Conservation (phyloP, 495 filamentous ascomycete species). For the Aspergillus cristatus region DNA sequence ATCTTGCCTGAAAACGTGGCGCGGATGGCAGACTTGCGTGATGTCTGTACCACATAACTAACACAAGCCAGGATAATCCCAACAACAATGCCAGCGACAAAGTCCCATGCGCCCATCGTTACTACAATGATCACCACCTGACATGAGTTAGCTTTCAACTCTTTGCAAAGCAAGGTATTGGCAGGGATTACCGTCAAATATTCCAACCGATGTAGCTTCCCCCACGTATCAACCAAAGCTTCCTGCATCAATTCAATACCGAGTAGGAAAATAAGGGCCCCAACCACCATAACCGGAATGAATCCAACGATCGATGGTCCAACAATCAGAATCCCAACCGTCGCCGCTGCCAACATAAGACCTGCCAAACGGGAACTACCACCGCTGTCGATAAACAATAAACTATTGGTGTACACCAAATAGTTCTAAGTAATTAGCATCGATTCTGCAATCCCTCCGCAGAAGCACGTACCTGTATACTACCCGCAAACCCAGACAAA, state of each 20-base stretch:
- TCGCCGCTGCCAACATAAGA: conserved; percentile 72
- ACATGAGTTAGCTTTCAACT: conserved; percentile 11
- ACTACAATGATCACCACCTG: conserved; percentile 85
- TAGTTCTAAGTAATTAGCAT: conserved; percentile 55
- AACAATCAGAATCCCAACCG: conserved; percentile 68
- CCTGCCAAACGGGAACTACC: conserved; percentile 81
- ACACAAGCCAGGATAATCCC: conserved; percentile 89
- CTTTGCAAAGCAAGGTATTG: too few species aligned
- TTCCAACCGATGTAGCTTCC: conserved; percentile 74
- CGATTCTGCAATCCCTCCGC: too few species aligned
- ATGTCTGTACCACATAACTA: conserved; percentile 83
- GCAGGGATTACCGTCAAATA: conserved; percentile 87
- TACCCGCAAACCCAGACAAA: conserved; percentile 73
- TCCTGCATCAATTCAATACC: conserved; percentile 85
- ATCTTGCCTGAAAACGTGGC: conserved; percentile 79
- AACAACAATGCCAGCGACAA: conserved; percentile 84
- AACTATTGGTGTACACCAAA: conserved; percentile 89
- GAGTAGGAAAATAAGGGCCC: conserved; percentile 84
- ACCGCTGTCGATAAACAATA: conserved; percentile 88
- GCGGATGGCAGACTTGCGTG: conserved; percentile 75
- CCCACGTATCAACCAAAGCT: conserved; percentile 79
- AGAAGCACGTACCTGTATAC: conserved; percentile 60
- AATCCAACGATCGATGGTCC: conserved; percentile 84
- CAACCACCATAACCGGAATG: conserved; percentile 95
- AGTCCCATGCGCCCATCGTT: conserved; percentile 94